These are phyloP conservation scores for Asterochloris erici DNA, from an alignment of 139 green algal species.

Conservation along the genomic window DNA sequence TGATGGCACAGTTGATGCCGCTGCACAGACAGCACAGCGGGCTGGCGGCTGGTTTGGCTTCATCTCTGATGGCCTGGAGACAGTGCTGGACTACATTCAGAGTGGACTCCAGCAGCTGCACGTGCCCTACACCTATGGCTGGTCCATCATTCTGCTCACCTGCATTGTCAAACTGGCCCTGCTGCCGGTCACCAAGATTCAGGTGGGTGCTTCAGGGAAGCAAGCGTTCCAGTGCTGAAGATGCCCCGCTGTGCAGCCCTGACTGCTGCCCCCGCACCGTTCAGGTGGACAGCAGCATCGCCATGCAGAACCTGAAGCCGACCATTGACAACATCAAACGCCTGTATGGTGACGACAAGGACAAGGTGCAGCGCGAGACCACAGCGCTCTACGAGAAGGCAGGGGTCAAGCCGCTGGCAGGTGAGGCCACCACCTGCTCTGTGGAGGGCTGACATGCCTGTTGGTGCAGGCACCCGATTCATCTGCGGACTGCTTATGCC, in stretches of 20 bases:
- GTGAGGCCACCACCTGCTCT: conserved; percentile 19
- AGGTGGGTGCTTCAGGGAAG: conserved; percentile 36
- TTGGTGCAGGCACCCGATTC: neutral
- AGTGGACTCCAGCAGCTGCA: conserved; percentile 44
- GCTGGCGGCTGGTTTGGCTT: conserved; percentile 53
- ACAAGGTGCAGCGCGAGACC: conserved; percentile 74
- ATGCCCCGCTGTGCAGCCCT: neutral
- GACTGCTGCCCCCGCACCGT: neutral
- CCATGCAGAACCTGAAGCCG: conserved; percentile 83
- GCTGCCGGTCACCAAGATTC: conserved; percentile 70
- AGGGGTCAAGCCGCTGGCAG: conserved; percentile 77
- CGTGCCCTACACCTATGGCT: conserved; percentile 77
- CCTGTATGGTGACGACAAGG: conserved; percentile 83
- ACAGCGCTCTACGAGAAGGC: conserved; percentile 84
- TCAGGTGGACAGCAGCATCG: conserved; percentile 74
- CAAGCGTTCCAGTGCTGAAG: neutral
- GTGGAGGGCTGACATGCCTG: neutral
- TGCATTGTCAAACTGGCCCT: conserved; percentile 62
- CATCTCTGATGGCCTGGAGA: conserved; percentile 48
- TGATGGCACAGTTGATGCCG: neutral
- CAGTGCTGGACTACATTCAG: conserved; percentile 35
- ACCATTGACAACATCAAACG: conserved; percentile 86
- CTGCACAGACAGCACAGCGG: conserved; percentile 16
- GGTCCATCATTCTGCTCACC: conserved; percentile 77
- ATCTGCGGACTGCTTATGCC: too few relatives aligned